phyloP scores from a whole-genome alignment of 1,139 yeast species.

The Geotrichum siamense region DNA sequence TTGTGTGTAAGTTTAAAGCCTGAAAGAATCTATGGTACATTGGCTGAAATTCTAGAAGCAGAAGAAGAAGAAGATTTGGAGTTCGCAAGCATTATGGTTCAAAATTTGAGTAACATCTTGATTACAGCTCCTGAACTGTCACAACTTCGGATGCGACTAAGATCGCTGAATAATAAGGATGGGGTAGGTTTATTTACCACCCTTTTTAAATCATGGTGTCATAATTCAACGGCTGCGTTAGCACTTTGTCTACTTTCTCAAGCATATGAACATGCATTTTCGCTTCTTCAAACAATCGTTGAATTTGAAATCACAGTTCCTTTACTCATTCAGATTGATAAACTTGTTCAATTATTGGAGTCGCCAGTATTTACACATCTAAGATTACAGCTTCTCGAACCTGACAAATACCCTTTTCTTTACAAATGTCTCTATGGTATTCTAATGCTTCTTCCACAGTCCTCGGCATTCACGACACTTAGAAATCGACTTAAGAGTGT shows the following conservation, averaged over 20 bases:
- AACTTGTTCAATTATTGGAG: slow-evolving; percentile 70
- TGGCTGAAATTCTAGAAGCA: slow-evolving; percentile 66
- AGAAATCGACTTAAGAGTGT: slow-evolving; percentile 66
- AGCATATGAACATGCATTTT: slow-evolving; percentile 80
- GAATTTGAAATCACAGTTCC: slow-evolving; percentile 69
- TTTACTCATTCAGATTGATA: slow-evolving; percentile 68
- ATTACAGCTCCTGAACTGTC: slow-evolving; percentile 82
- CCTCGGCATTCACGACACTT: slow-evolving; percentile 79
- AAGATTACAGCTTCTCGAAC: slow-evolving; percentile 80
- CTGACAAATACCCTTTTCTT: slow-evolving; percentile 71
- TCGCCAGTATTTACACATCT: slow-evolving; percentile 88
- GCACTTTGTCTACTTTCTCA: slow-evolving; percentile 82
- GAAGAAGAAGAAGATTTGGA: slow-evolving; percentile 54
- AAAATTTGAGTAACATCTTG: slow-evolving; percentile 77
- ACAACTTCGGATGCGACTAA: slow-evolving; percentile 60
- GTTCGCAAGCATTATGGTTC: slow-evolving; percentile 76
- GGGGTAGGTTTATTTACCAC: slow-evolving; percentile 71
- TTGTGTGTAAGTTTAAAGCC: slow-evolving; percentile 76
- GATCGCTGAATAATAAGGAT: slow-evolving; percentile 46
- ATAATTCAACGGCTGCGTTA: slow-evolving; percentile 81
- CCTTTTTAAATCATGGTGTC: slow-evolving; percentile 87
- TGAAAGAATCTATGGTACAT: slow-evolving; percentile 71
- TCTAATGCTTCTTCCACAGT: slow-evolving; percentile 90
- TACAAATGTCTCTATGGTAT: slow-evolving; percentile 88
- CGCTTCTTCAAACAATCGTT: slow-evolving; percentile 65